phyloP scores from a whole-genome alignment of 495 filamentous ascomycete species.

The Aspergillus affinis region DNA sequence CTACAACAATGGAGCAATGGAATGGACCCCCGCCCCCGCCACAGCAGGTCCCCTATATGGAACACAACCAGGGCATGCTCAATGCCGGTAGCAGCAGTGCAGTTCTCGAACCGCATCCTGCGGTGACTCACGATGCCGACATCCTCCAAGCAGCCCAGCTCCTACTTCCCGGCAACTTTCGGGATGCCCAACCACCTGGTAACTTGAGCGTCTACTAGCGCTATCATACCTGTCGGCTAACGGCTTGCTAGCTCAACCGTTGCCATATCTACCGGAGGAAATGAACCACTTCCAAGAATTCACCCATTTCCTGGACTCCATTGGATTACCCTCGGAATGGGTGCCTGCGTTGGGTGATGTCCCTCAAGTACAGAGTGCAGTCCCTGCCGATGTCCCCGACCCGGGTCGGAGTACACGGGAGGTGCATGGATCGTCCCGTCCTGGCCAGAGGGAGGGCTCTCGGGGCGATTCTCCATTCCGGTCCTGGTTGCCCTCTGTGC shows the following conservation, averaged over 20 bases:
- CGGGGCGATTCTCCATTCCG: conserved; percentile 41
- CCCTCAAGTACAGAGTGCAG: conserved; percentile 28
- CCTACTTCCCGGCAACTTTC: conserved; percentile 37
- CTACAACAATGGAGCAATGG: conserved; percentile 35
- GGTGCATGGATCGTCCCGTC: conserved; percentile 21
- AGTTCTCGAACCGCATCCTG: conserved; percentile 19
- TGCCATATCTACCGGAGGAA: conserved; percentile 39
- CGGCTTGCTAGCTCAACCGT: conserved; percentile 25
- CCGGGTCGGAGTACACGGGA: conserved; percentile 19
- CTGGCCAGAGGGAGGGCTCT: conserved; percentile 26
- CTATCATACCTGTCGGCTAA: background rate
- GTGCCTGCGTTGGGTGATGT: conserved; percentile 31
- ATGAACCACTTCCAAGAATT: conserved; percentile 44
- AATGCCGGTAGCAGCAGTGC: conserved; percentile 18
- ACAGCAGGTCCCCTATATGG: conserved; percentile 29
- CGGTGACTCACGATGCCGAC: conserved; percentile 36
- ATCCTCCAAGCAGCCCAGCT: conserved; percentile 44
- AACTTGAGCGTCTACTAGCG: conserved; percentile 4
- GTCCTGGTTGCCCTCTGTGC: conserved; percentile 42
- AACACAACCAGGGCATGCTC: conserved; percentile 26
- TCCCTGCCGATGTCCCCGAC: conserved; percentile 27
- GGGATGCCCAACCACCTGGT: conserved; percentile 24
- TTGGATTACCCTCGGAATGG: conserved; percentile 42
- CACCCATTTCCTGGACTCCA: conserved; percentile 43
- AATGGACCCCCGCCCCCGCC: conserved; percentile 25